These are phyloP conservation scores for Testicularia cyperi DNA, from an alignment of 1,284 basidiomycete species.

Conservation along the genomic window DNA sequence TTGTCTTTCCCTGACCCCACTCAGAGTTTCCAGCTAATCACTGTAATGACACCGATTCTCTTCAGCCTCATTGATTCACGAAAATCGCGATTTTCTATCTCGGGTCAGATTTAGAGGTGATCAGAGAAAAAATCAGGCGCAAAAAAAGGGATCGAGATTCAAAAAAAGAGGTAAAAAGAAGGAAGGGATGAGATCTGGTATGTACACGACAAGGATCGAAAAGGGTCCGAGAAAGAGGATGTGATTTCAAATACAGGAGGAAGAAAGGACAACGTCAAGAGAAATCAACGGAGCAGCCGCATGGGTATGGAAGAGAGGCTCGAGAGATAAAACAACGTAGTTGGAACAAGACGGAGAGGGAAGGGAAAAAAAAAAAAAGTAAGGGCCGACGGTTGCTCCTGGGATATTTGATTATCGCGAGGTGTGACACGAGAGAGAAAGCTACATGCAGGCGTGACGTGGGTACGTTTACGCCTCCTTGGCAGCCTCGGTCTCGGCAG, in stretches of 20 bases:
- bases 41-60: too few species aligned
- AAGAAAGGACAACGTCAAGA: too few species aligned
- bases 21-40: too few species aligned
- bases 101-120: too few species aligned
- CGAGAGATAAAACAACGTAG: background rate
- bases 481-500: conserved; percentile 26
- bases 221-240: conserved; percentile 1
- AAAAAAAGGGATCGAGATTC: conserved; percentile 21
- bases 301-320: conserved; percentile 1
- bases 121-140: background rate
- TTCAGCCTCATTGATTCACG: too few species aligned
- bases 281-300: conserved; percentile 1
- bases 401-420: conserved; percentile 14
- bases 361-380: background rate
- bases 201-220: conserved; percentile 2
- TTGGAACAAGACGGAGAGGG: background rate
- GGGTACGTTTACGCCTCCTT: conserved; percentile 27
- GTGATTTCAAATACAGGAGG: too few species aligned
- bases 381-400: conserved; percentile 31
- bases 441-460: conserved; percentile 3
- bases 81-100: too few species aligned
- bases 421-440: background rate
- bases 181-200: conserved; percentile 2
- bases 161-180: conserved; percentile 1
- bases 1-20: conserved; percentile 52